These are phyloP conservation scores for Gynochthodes officinalis DNA, from an alignment of 257 asterid genomes.

Conservation along the genomic window DNA sequence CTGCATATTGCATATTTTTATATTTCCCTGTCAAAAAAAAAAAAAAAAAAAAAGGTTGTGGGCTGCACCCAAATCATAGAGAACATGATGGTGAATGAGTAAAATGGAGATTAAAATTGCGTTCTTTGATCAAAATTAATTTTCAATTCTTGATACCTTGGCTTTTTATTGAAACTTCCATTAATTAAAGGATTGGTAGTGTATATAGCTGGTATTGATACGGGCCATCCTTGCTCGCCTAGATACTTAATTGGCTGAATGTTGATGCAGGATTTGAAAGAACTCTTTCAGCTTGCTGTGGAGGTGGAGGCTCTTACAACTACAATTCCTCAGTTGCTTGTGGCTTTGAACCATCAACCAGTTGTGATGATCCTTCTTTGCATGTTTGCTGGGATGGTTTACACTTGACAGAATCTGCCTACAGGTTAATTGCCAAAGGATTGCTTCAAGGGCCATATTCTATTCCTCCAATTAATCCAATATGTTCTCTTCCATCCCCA, in stretches of 20 bases:
- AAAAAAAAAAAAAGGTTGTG: too few relatives aligned
- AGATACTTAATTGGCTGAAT: background rate
- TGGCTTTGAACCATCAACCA: conserved; percentile 4
- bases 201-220: too few relatives aligned
- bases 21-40: too few relatives aligned
- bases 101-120: too few relatives aligned
- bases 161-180: too few relatives aligned
- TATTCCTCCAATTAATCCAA: background rate
- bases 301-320: conserved; percentile 28
- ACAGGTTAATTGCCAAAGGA: conserved; percentile 11
- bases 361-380: conserved; percentile 18
- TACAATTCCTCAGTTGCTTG: conserved; percentile 2
- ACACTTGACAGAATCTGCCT: conserved; percentile 30
- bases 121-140: too few relatives aligned
- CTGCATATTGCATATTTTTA: too few relatives aligned
- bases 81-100: too few relatives aligned
- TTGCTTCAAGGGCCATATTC: conserved; percentile 20
- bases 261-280: conserved; percentile 11
- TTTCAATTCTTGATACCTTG: too few relatives aligned
- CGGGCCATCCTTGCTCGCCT: too few relatives aligned
- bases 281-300: conserved; percentile 22
- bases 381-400: conserved; percentile 26
- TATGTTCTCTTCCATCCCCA: background rate
- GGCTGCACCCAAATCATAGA: too few relatives aligned
- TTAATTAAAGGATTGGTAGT: too few relatives aligned